phyloP scores from a whole-genome alignment of 257 asterid species.

The Cynanchum wilfordii region DNA sequence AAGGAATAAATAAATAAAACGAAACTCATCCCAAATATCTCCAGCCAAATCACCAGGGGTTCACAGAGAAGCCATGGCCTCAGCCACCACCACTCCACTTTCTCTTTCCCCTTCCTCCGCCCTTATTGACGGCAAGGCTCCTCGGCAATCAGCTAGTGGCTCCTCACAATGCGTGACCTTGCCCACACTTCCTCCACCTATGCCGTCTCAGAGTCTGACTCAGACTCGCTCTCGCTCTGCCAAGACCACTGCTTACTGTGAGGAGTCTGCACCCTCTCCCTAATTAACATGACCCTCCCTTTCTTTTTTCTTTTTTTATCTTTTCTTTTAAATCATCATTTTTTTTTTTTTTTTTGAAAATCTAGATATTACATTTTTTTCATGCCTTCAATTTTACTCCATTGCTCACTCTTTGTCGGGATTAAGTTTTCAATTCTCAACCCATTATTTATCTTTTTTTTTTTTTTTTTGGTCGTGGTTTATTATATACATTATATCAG shows the following conservation, averaged over 20 bases:
- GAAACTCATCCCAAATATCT: neutral
- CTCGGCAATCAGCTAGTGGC: constrained; percentile 32
- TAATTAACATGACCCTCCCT: neutral
- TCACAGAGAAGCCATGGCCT: constrained; percentile 36
- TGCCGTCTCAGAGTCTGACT: constrained; percentile 20
- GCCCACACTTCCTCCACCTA: constrained; percentile 31
- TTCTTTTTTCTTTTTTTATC: too few species aligned
- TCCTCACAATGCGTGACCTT: constrained; percentile 36
- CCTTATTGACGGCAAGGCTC: constrained; percentile 35
- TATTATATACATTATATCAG: too few species aligned
- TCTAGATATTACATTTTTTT: too few species aligned
- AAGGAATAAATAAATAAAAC: too few species aligned
- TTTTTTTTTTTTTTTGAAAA: too few species aligned
- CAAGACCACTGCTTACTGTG: constrained; percentile 50
- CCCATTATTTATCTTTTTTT: too few species aligned
- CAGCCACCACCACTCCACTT: constrained; percentile 48
- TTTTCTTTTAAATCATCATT: too few species aligned
- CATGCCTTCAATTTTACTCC: too few species aligned
- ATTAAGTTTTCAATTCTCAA: too few species aligned
- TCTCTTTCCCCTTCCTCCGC: constrained; percentile 51
- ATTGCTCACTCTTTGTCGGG: too few species aligned
- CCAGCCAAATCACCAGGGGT: neutral
- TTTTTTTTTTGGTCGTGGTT: too few species aligned
- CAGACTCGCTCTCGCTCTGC: too few species aligned
- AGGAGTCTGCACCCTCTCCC: constrained; percentile 20